Evolutionary conservation across 371 early-diverging fungal species (phyloP).

Genomic region (Entomophthora muscae): DNA sequence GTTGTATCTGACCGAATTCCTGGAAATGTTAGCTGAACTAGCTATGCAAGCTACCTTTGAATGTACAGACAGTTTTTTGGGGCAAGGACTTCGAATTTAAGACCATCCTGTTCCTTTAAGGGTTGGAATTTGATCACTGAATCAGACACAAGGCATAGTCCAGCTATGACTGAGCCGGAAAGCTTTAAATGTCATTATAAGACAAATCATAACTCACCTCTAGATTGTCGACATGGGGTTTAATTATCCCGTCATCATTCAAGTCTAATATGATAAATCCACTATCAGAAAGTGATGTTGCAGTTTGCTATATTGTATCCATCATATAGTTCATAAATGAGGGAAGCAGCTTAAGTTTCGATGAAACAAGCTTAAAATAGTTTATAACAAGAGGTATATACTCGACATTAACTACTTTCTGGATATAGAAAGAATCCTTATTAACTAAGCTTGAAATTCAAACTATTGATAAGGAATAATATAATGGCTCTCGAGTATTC

Average conservation of each 20-base stretch:
- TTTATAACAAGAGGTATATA: too few species aligned
- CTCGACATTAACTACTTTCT: too few species aligned
- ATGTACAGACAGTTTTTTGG: background rate
- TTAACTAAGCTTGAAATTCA: too few species aligned
- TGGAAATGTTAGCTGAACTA: background rate
- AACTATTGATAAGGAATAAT: too few species aligned
- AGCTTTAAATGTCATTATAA: background rate
- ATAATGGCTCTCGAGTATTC: too few species aligned
- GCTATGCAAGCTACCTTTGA: background rate
- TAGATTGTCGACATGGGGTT: slow-evolving; percentile 1
- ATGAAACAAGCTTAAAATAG: too few species aligned
- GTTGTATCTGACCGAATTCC: background rate
- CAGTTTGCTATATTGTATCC: too few species aligned
- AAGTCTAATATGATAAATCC: background rate
- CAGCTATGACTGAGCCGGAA: background rate
- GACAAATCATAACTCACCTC: background rate
- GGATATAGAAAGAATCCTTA: too few species aligned
- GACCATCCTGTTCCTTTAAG: background rate
- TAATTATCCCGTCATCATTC: background rate
- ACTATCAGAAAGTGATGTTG: too few species aligned
- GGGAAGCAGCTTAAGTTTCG: too few species aligned
- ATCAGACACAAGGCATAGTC: background rate
- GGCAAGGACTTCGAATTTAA: background rate
- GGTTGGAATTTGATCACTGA: background rate
- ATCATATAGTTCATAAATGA: too few species aligned